phyloP scores from a whole-genome alignment of 1,284 basidiomycete species.

The Ceratobasidium sp. region DNA sequence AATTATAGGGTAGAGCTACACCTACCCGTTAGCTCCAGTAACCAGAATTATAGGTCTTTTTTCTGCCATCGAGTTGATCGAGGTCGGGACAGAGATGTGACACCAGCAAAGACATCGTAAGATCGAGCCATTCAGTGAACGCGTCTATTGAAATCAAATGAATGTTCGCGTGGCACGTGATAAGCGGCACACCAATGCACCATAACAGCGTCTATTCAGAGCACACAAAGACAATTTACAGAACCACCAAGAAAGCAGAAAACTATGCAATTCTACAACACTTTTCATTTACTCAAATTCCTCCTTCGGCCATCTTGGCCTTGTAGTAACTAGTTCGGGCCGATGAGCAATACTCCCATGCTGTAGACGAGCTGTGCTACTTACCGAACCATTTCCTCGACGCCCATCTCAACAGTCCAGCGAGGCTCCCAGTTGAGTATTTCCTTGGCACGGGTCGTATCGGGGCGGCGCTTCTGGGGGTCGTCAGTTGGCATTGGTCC shows the following conservation, averaged over 20 bases:
- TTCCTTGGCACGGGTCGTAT: constrained; percentile 89
- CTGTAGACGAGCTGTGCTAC: not conserved
- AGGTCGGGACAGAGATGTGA: not conserved
- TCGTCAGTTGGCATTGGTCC: constrained; percentile 92
- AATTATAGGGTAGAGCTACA: constrained; percentile 36
- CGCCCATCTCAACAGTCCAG: constrained; percentile 90
- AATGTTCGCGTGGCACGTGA: constrained; percentile 5
- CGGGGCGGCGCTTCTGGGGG: constrained; percentile 91
- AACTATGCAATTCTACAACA: not conserved
- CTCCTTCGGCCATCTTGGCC: constrained; percentile 84
- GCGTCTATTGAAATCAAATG: constrained; percentile 17
- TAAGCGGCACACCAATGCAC: not conserved
- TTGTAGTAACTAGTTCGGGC: constrained; percentile 71
- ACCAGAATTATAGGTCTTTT: constrained; percentile 62
- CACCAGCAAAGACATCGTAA: constrained; percentile 11
- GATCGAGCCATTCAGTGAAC: not conserved
- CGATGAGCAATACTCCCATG: not conserved
- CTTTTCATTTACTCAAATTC: constrained; percentile 60
- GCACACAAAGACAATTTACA: not conserved
- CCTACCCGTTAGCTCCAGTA: constrained; percentile 75
- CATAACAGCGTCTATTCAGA: not conserved
- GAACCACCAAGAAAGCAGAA: constrained; percentile 3
- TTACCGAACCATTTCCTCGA: constrained; percentile 87
- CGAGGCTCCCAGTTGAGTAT: constrained; percentile 91
- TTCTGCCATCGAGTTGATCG: not conserved